Evolutionary conservation across 1,284 basidiomycete species (phyloP), one percentile per base, ranked within the genome.

Genomic region (Exobasidium cylindrosporum): DNA sequence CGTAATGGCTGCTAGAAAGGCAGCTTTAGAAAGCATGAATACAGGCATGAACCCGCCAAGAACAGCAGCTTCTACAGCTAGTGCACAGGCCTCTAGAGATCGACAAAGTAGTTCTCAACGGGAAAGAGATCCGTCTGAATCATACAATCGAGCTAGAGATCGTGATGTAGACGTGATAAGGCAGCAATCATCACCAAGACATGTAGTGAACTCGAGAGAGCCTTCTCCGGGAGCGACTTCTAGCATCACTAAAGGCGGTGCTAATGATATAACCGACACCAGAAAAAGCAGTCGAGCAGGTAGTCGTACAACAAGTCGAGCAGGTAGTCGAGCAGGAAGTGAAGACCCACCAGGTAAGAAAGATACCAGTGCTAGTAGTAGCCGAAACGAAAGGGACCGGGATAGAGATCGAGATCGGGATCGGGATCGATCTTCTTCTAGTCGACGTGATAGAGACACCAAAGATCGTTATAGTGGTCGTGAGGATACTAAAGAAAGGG

Each of bases 351-450:
- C 44, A 7, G 45, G 46, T 10, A 49, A 63, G 2, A 35, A 46
- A 28, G 64, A 56, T 24, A 58, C 66, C 10, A 64, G 65, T 31
- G 56, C 62, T 1, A 62, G 60, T 2, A 64, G 67, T 14, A 66
- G 65, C 14, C 28, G 52, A 17, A 17, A 26, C n/a, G 35, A 35
- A 13, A 23, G 40, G n/a, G 55, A 57, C 26, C 29, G 55, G 28
- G 55, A 57, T 50, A 43, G 57, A 24, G 53, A 55, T 13, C 14
- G 53, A 55, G 53, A 55, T 2, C 53, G 53, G 21, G 52, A 54
- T 7, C 10, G 28, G 7, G 53, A 55, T 23, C 53, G 53, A 23
- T 26, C 53, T 2, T 26, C n/a, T 31, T 21, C 21, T 35, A 23
- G 30, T 35, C 53, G 53, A 5, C 53, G 53, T 44, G 53, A 55